Conservation (phyloP, 2,329 filamentous ascomycete genomes). For the Calcarisporium arbuscula region DNA sequence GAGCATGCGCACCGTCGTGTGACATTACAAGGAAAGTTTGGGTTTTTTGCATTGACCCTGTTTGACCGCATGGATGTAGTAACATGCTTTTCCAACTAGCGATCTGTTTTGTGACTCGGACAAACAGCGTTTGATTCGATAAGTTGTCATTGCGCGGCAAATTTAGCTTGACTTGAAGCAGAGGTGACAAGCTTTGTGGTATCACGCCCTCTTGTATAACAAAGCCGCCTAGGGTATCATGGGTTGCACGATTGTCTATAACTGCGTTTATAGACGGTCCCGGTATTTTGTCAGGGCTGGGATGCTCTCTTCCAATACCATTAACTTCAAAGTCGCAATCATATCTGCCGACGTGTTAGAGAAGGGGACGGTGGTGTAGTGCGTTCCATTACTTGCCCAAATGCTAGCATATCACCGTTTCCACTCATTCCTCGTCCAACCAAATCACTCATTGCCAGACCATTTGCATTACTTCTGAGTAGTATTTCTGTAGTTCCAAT, state of each 20-base stretch:
- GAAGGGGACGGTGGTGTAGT: background rate
- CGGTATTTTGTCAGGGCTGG: conserved; percentile 44
- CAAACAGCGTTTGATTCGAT: conserved; percentile 1
- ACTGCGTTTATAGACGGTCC: conserved; percentile 58
- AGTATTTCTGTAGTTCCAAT: conserved; percentile 62
- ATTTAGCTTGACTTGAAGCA: conserved; percentile 53
- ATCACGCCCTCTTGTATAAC: conserved; percentile 59
- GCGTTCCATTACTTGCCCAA: conserved; percentile 37
- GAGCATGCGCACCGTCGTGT: conserved; percentile 45
- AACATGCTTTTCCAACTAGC: conserved; percentile 39
- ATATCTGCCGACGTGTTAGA: conserved; percentile 34
- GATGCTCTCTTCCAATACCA: conserved; percentile 44
- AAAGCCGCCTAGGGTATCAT: conserved; percentile 51
- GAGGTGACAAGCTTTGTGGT: conserved; percentile 47
- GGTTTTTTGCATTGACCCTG: conserved; percentile 52
- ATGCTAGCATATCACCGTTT: conserved; percentile 60
- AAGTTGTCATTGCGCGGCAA: conserved; percentile 26
- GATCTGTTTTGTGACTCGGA: conserved; percentile 7
- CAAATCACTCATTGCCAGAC: conserved; percentile 49
- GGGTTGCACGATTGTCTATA: conserved; percentile 48
- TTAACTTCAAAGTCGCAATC: conserved; percentile 53
- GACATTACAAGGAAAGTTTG: conserved; percentile 62
- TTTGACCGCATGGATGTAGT: conserved; percentile 50
- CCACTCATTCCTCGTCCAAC: conserved; percentile 57
- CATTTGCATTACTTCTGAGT: conserved; percentile 52